Evolutionary conservation across 2,329 filamentous ascomycete genomes (phyloP), one percentile per base, ranked within the genome.

Genomic region (Colletotrichum cereale): DNA sequence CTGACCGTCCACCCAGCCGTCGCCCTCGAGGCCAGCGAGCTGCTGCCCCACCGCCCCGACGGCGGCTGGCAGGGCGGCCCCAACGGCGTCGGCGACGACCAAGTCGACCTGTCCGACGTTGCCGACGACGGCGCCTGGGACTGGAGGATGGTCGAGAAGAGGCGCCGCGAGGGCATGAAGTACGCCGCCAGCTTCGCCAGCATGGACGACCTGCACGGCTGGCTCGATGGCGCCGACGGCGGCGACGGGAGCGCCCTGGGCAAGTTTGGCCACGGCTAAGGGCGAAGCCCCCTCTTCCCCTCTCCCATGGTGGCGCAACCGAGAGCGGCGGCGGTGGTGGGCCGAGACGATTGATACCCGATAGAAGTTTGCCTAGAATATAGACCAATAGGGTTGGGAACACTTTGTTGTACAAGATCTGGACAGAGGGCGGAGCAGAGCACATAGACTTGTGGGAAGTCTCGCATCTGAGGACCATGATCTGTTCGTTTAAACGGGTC

Each of bases 1-100:
- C 86, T 96, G 77, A 98, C 96, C 0, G 89, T 98, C 5, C 90
- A 95, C 74, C 95, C 96, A 0, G 92, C 95, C 75, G 86, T 93
- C 57, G 86, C 96, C 10, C 85, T 98, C 34, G 85, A 88, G 53
- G 88, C 91, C 44, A 92, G 91, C 61, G 90, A 91, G 1, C 84
- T 98, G 79, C 83, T 98, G 62, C 96, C 96, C 0, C 83, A 87
- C 68, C 87, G 91, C 58, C 94, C 94, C 0, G 90, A 88, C 14
- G 91, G 91, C 14, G 91, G 91, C 29, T 91, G 90, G 90, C 82
- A 83, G 8, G 78, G 82, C 63, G 85, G 85, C 21, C 82, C 83
- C 38, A 79, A 81, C 52, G 84, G 84, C 56, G 78, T 84, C 38
- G 83, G 82, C 34, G 79, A 81, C 50, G 77, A 81, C 38, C 78